phyloP scores from a whole-genome alignment of 192 early-diverging fungal species.

The Rhizoclosmatium globosum region DNA sequence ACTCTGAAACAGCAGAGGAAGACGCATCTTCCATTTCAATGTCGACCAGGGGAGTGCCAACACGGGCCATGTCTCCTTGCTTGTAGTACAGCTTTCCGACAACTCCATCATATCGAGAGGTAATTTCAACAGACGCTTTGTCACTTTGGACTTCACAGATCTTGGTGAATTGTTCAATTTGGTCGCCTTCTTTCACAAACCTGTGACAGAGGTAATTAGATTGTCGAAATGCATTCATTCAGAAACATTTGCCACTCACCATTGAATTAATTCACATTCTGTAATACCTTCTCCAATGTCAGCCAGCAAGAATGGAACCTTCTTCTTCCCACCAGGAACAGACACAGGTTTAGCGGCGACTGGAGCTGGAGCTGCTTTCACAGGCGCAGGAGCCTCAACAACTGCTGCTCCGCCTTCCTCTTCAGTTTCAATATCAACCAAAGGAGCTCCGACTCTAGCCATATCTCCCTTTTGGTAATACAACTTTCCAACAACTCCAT shows the following conservation, averaged over 20 bases:
- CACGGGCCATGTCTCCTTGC: constrained; percentile 87
- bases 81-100: constrained; percentile 82
- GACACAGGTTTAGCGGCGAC: background rate
- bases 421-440: constrained; percentile 84
- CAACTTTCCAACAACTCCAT: constrained; percentile 83
- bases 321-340: background rate
- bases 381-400: constrained; percentile 14
- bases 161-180: constrained; percentile 89
- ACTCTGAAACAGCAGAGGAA: background rate
- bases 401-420: constrained; percentile 34
- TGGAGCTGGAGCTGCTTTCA: background rate
- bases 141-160: constrained; percentile 97
- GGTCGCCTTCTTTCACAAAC: constrained; percentile 93
- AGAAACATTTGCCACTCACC: constrained; percentile 58
- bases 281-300: constrained; percentile 98
- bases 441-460: constrained; percentile 88
- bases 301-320: constrained; percentile 82
- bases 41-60: constrained; percentile 90
- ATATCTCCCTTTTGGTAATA: constrained; percentile 87
- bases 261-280: constrained; percentile 95
- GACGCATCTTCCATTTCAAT: constrained; percentile 66
- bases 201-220: constrained; percentile 44
- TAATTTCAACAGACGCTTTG: constrained; percentile 98
- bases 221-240: background rate
- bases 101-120: constrained; percentile 89